A percentile compares a stretch with the other conserved stretches of the same genome.
These are phyloP conservation scores for Yamadazyma sp. DNA, from an alignment of 1,139 yeast species.

Conservation along the genomic window DNA sequence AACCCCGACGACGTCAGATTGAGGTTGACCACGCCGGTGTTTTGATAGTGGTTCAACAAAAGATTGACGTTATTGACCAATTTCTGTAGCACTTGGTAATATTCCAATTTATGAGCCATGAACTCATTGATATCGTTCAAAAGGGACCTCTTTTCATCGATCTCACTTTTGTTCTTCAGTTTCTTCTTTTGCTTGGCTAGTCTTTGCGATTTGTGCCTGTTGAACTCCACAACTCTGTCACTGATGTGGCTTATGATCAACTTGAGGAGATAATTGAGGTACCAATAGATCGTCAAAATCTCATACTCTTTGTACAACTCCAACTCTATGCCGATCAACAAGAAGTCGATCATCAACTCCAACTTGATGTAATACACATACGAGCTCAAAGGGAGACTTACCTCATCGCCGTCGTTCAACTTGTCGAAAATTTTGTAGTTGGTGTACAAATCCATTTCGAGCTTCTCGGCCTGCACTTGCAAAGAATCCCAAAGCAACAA, in stretches of 20 bases:
- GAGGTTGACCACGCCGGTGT: slow-evolving; percentile 25
- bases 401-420: slow-evolving; percentile 23
- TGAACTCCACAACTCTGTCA: slow-evolving; percentile 39
- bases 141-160: slow-evolving; percentile 36
- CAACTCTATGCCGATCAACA: slow-evolving; percentile 72
- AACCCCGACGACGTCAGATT: slow-evolving; percentile 30
- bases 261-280: slow-evolving; percentile 53
- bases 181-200: slow-evolving; percentile 52
- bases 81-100: slow-evolving; percentile 38
- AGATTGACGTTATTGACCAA: slow-evolving; percentile 27
- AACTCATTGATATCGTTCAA: slow-evolving; percentile 17
- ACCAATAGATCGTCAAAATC: slow-evolving; percentile 67
- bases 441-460: slow-evolving; percentile 45
- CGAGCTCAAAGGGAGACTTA: slow-evolving; percentile 58
- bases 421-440: slow-evolving; percentile 35
- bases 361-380: slow-evolving; percentile 70
- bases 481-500: slow-evolving; percentile 72
- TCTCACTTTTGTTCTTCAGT: slow-evolving; percentile 31
- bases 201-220: slow-evolving; percentile 38
- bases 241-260: slow-evolving; percentile 49
- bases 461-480: slow-evolving; percentile 64
- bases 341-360: slow-evolving; percentile 68
- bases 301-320: slow-evolving; percentile 78
- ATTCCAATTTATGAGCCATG: slow-evolving; percentile 25
- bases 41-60: slow-evolving; percentile 25